A percentile compares a stretch with the other conserved stretches of the same genome.
These are phyloP conservation scores for Sanghuangporus sanghuang DNA, from an alignment of 1,284 basidiomycete species.

Conservation along the genomic window DNA sequence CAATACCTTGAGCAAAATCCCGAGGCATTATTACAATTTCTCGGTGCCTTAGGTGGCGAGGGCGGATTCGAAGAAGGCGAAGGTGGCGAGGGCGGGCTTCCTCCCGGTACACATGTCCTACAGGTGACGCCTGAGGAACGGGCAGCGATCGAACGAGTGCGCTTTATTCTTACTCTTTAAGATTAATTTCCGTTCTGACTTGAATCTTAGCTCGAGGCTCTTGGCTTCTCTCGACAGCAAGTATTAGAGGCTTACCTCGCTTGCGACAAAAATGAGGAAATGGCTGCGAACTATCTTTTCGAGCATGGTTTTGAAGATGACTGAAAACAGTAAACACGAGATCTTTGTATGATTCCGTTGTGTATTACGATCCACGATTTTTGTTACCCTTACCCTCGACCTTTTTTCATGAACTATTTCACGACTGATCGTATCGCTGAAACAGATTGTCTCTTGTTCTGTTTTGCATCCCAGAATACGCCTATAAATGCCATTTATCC, in stretches of 20 bases:
- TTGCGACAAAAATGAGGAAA: constrained; percentile 93
- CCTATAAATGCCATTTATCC: too few species aligned
- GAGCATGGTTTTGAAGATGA: constrained; percentile 63
- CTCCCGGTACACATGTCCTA: constrained; percentile 64
- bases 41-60: constrained; percentile 39
- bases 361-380: constrained; percentile 4
- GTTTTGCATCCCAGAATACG: not conserved
- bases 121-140: constrained; percentile 81
- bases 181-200: constrained; percentile 13
- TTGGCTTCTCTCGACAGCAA: constrained; percentile 79
- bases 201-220: constrained; percentile 61
- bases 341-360: not conserved
- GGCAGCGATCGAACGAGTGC: constrained; percentile 79
- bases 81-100: constrained; percentile 41
- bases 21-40: constrained; percentile 58
- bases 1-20: constrained; percentile 66
- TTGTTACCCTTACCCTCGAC: not conserved
- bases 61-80: constrained; percentile 37
- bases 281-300: constrained; percentile 90
- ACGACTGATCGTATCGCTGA: constrained; percentile 11
- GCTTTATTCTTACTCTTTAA: constrained; percentile 17
- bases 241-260: constrained; percentile 86
- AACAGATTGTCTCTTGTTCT: not conserved
- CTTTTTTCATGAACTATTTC: not conserved
- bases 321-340: not conserved